These are phyloP conservation scores for Dissophora globulifera DNA, from an alignment of 192 early-diverging fungal genomes.

Conservation along the genomic window DNA sequence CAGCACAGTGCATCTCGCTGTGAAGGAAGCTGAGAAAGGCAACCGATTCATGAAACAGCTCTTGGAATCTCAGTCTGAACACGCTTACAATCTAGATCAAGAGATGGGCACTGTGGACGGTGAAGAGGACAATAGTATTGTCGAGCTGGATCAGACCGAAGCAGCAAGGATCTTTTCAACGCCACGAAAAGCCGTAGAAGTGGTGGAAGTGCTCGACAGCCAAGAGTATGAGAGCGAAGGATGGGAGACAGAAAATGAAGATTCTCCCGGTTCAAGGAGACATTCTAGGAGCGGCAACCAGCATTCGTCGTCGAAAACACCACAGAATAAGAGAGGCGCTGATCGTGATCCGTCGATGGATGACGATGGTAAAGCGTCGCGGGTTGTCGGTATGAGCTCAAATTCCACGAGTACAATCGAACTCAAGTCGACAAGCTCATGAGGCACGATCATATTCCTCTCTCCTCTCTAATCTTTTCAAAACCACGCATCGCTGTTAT, in stretches of 20 bases:
- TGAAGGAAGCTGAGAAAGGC: conserved; percentile 1
- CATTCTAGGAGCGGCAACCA: neutral
- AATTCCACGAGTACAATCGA: no score
- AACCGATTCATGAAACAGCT: conserved; percentile 30
- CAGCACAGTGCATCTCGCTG: neutral
- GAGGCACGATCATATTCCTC: no score
- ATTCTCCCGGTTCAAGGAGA: conserved; percentile 19
- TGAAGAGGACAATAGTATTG: conserved; percentile 16
- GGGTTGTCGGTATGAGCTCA: no score
- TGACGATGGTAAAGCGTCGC: no score
- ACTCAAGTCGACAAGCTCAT: no score
- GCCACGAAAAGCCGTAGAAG: conserved; percentile 3
- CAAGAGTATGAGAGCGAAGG: conserved; percentile 29
- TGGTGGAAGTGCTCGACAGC: conserved; percentile 14
- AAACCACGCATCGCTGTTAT: no score
- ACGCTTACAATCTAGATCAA: neutral
- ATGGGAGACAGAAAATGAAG: conserved; percentile 48
- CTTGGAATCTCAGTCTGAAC: neutral
- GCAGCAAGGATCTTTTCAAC: conserved; percentile 22
- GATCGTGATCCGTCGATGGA: no score
- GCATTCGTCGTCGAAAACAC: neutral
- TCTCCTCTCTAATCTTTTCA: no score
- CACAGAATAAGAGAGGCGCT: no score
- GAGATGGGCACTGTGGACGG: neutral
- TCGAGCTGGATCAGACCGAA: conserved; percentile 25